Conservation (phyloP, 805 yeast genomes). For the Myxozyma melibiosi region DNA sequence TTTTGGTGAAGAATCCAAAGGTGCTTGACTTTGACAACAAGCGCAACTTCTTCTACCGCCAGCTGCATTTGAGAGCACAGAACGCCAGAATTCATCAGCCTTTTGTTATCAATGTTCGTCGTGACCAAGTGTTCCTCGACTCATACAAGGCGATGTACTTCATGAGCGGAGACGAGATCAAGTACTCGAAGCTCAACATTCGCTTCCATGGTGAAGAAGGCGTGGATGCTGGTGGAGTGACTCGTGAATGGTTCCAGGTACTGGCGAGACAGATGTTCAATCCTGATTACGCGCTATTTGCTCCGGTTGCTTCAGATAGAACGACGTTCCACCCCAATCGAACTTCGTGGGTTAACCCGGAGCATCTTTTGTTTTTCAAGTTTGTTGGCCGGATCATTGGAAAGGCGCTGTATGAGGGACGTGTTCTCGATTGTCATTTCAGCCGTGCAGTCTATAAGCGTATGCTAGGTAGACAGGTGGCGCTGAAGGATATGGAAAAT, state of each 20-base stretch:
- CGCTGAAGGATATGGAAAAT: slow-evolving; percentile 91
- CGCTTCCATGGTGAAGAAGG: slow-evolving; percentile 93
- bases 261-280: slow-evolving; percentile 92
- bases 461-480: slow-evolving; percentile 74
- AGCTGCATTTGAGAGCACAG: slow-evolving; percentile 56
- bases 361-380: slow-evolving; percentile 87
- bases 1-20: slow-evolving; percentile 82
- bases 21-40: slow-evolving; percentile 95
- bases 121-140: slow-evolving; percentile 91
- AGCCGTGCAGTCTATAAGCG: slow-evolving; percentile 92
- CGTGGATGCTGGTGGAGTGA: slow-evolving; percentile 97
- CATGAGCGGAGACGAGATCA: slow-evolving; percentile 72
- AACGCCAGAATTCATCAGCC: slow-evolving; percentile 44
- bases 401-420: slow-evolving; percentile 85
- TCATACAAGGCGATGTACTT: slow-evolving; percentile 82
- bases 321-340: slow-evolving; percentile 96
- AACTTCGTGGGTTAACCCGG: slow-evolving; percentile 89
- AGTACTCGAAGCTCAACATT: slow-evolving; percentile 71
- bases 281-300: slow-evolving; percentile 89
- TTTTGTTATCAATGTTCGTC: slow-evolving; percentile 68
- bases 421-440: slow-evolving; percentile 90
- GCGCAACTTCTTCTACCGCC: slow-evolving; percentile 77
- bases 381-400: slow-evolving; percentile 94
- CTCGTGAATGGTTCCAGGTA: slow-evolving; percentile 97
- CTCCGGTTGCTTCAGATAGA: slow-evolving; percentile 87